Conservation (phyloP, 345 rosid species). For the Gynandropsis gynandra region DNA sequence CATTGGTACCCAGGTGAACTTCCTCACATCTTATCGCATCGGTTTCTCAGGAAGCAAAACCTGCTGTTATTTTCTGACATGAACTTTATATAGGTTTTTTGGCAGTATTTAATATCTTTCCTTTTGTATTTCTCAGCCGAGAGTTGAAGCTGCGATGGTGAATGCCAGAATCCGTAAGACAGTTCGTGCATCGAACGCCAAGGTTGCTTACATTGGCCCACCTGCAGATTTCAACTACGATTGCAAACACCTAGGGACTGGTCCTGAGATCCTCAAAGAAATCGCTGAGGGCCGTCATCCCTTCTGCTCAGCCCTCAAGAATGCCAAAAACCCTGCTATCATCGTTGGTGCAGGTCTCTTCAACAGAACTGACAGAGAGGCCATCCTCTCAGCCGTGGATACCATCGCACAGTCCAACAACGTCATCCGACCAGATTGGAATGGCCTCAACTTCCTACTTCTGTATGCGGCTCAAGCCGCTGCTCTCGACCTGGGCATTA, state of each 20-base stretch:
- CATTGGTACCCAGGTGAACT: conserved; percentile 85
- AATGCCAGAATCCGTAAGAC: conserved; percentile 94
- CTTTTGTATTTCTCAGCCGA: conserved; percentile 56
- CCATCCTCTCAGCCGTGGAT: conserved; percentile 65
- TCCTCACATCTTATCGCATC: neutral
- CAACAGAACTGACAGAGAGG: conserved; percentile 73
- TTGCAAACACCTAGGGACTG: conserved; percentile 79
- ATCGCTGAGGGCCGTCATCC: conserved; percentile 79
- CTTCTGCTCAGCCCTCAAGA: conserved; percentile 50
- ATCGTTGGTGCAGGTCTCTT: conserved; percentile 84
- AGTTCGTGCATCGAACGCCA: conserved; percentile 70
- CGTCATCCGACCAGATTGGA: conserved; percentile 81
- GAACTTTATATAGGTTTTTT: no score
- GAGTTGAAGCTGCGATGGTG: conserved; percentile 97
- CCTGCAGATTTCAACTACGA: conserved; percentile 76
- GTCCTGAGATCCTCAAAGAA: conserved; percentile 67
- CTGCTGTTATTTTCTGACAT: no score
- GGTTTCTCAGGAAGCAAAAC: no score
- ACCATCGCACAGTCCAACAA: conserved; percentile 63
- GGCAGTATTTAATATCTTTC: conserved; percentile 3
- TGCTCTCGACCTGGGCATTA: conserved; percentile 96
- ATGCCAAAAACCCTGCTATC: conserved; percentile 87
- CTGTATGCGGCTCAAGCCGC: conserved; percentile 96
- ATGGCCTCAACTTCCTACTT: conserved; percentile 81
- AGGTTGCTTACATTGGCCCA: conserved; percentile 91